Percentiles rank a stretch among this genome's conserved stretches.
Evolutionary conservation across 441 rosid genomes (phyloP).

Genomic region (Populus hybrid): DNA sequence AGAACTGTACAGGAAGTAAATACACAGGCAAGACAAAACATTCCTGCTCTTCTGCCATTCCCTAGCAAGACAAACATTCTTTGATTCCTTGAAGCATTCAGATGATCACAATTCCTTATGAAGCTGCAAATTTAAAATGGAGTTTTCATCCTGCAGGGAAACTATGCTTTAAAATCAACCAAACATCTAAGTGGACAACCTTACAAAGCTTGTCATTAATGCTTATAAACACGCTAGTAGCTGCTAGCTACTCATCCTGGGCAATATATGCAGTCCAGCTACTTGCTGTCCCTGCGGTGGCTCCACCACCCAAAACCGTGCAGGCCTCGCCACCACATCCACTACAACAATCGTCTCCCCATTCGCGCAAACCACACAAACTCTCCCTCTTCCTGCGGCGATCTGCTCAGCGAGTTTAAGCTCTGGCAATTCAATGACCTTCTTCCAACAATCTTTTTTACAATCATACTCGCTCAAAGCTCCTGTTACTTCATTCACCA

Average conservation of each 20-base stretch:
- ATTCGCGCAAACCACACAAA: conserved; percentile 33
- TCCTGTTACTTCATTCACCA: conserved; percentile 45
- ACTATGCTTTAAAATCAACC: no score
- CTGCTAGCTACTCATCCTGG: conserved; percentile 30
- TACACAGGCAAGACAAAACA: no score
- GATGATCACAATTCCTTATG: no score
- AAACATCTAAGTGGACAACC: no score
- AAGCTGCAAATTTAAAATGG: no score
- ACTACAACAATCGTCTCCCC: conserved; percentile 38
- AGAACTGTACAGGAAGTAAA: no score
- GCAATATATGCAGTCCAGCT: conserved; percentile 49
- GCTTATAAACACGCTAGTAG: conserved; percentile 12
- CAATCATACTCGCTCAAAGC: conserved; percentile 35
- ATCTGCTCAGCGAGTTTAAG: conserved; percentile 44
- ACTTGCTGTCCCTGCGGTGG: conserved; percentile 43
- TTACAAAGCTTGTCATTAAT: no score
- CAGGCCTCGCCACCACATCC: conserved; percentile 34
- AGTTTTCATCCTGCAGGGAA: no score
- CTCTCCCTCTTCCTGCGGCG: conserved; percentile 40
- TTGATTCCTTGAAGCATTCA: no score
- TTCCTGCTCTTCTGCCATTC: no score
- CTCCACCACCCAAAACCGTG: conserved; percentile 41
- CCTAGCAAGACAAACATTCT: no score
- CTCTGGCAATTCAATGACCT: conserved; percentile 29
- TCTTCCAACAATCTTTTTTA: conserved; percentile 40